These are phyloP conservation scores for Curvularia lunata DNA, from an alignment of 2,329 filamentous ascomycete genomes.

Conservation along the genomic window DNA sequence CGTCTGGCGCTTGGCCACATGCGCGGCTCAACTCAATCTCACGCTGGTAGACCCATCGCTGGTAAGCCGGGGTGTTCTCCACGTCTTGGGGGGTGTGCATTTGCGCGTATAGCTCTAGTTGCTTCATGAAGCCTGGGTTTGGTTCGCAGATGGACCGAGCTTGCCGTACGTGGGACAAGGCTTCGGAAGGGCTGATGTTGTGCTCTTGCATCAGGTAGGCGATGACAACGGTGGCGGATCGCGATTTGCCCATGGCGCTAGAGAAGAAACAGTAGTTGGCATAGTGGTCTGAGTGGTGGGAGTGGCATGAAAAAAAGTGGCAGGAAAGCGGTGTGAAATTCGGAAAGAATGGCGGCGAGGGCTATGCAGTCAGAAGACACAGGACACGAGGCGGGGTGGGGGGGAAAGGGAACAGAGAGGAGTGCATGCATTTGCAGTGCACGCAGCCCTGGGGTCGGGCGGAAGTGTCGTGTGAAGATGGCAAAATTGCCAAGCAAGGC, in stretches of 20 bases:
- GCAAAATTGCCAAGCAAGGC: slow-evolving; percentile 43
- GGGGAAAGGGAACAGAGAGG: slow-evolving; percentile 24
- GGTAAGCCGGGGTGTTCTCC: slow-evolving; percentile 76
- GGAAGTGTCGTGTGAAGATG: slow-evolving; percentile 33
- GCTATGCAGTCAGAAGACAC: slow-evolving; percentile 20
- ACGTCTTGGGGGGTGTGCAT: slow-evolving; percentile 80
- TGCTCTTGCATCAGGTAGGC: slow-evolving; percentile 77
- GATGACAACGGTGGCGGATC: slow-evolving; percentile 82
- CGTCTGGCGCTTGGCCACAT: slow-evolving; percentile 78
- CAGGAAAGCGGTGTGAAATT: slow-evolving; percentile 46
- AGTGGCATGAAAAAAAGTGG: slow-evolving; percentile 31
- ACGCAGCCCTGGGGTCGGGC: slow-evolving; percentile 13
- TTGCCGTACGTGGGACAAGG: slow-evolving; percentile 72
- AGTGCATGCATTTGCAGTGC: slow-evolving; percentile 13
- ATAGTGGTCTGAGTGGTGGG: slow-evolving; percentile 40
- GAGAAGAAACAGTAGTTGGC: slow-evolving; percentile 41
- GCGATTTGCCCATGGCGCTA: slow-evolving; percentile 95
- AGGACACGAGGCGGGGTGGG: slow-evolving; percentile 30
- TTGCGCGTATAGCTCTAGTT: slow-evolving; percentile 83
- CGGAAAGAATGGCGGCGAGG: slow-evolving; percentile 22
- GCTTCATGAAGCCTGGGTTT: slow-evolving; percentile 88
- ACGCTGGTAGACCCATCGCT: slow-evolving; percentile 74
- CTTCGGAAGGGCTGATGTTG: slow-evolving; percentile 63
- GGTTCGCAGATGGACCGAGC: slow-evolving; percentile 82
- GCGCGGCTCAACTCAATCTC: slow-evolving; percentile 72